Conservation (phyloP, 2,329 filamentous ascomycete species). For the Dactylonectria macrodidyma region DNA sequence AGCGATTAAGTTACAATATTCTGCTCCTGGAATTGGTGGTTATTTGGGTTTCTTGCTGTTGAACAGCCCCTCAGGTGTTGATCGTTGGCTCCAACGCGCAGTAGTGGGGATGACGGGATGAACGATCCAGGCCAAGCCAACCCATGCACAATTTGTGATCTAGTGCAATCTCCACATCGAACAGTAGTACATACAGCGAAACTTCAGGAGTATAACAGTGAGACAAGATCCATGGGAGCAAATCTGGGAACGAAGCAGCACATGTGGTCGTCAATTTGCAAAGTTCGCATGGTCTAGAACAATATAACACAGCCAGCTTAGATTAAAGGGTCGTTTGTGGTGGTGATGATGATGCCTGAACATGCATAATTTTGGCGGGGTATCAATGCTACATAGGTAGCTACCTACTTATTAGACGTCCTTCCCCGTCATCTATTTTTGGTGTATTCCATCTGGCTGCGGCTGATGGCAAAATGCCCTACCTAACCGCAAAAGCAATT, state of each 20-base stretch:
- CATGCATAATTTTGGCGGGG: constrained; percentile 23
- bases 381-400: constrained; percentile 8
- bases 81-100: not conserved
- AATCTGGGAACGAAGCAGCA: not conserved
- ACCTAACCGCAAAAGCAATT: constrained; percentile 2
- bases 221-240: not conserved
- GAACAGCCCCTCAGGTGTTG: constrained; percentile 10
- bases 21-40: constrained; percentile 3
- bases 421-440: constrained; percentile 16
- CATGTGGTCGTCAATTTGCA: not conserved
- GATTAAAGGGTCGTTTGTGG: not conserved
- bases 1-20: constrained; percentile 13
- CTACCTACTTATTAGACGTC: constrained; percentile 6
- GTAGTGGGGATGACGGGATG: constrained; percentile 15
- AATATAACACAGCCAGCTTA: not conserved
- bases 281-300: not conserved
- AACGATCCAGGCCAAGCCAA: constrained; percentile 1
- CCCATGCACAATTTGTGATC: constrained; percentile 1
- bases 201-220: not conserved
- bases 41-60: not conserved
- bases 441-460: constrained; percentile 5
- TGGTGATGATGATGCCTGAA: not conserved
- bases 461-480: constrained; percentile 9
- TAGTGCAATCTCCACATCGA: constrained; percentile 12
- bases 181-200: constrained; percentile 1